These are phyloP conservation scores for Syncephalis fuscata DNA, from an alignment of 371 early-diverging fungal genomes.

Conservation along the genomic window DNA sequence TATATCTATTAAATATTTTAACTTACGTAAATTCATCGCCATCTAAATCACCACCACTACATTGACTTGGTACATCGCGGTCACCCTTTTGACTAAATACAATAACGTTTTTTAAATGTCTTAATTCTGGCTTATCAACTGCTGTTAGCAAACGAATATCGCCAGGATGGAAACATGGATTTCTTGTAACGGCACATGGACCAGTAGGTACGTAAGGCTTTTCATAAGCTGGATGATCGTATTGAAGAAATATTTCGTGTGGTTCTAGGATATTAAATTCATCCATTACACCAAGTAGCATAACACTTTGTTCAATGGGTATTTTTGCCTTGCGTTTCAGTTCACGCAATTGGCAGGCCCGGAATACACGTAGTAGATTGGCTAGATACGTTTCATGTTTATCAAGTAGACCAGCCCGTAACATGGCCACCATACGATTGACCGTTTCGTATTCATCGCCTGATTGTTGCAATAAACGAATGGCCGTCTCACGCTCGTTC, in stretches of 20 bases:
- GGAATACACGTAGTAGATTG: constrained; percentile 33
- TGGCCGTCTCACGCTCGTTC: constrained; percentile 20
- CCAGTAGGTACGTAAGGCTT: constrained; percentile 19
- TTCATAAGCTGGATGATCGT: constrained; percentile 14
- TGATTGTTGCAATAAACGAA: constrained; percentile 22
- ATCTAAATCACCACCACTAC: constrained; percentile 78
- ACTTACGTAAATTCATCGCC: constrained; percentile 40
- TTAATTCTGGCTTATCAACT: constrained; percentile 35
- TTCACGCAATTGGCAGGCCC: constrained; percentile 32
- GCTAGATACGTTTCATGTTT: constrained; percentile 30
- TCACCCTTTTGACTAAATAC: constrained; percentile 59
- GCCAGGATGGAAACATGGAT: constrained; percentile 76
- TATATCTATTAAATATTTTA: constrained; percentile 18
- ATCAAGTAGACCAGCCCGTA: constrained; percentile 35
- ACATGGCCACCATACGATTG: constrained; percentile 24
- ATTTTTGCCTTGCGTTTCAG: constrained; percentile 54
- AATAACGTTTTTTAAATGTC: constrained; percentile 50
- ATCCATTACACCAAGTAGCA: constrained; percentile 65
- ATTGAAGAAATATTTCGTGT: constrained; percentile 51
- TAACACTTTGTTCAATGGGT: constrained; percentile 42
- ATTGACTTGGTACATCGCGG: constrained; percentile 65
- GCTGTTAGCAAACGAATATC: constrained; percentile 57
- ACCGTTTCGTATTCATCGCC: constrained; percentile 36
- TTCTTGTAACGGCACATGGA: constrained; percentile 35
- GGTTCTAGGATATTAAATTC: constrained; percentile 45